These are phyloP conservation scores for Trichophyton benhamiae DNA, from an alignment of 2,329 filamentous ascomycete species.

Conservation along the genomic window DNA sequence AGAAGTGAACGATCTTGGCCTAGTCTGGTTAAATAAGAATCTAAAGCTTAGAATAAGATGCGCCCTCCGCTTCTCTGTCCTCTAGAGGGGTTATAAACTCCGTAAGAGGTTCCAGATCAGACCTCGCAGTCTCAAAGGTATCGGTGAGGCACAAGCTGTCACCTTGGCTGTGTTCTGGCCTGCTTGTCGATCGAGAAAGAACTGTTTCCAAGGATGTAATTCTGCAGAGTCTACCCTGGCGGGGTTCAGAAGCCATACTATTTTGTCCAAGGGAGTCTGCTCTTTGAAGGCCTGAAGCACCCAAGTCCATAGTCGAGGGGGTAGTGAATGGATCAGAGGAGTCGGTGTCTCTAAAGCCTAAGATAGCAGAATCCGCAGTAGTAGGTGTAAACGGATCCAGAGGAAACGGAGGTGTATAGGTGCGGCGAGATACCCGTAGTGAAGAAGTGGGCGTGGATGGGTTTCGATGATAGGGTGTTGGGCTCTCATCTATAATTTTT, in stretches of 20 bases:
- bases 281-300: not conserved
- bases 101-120: not conserved
- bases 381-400: not conserved
- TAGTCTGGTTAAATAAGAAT: not conserved
- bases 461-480: not conserved
- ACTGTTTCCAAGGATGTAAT: not conserved
- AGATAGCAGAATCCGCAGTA: not conserved
- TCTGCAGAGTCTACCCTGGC: not conserved
- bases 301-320: not conserved
- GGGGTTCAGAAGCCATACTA: not conserved
- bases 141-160: not conserved
- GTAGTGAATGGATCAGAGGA: not conserved
- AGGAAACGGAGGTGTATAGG: not conserved
- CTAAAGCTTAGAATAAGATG: not conserved
- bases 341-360: not conserved
- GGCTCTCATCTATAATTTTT: slow-evolving; percentile 7
- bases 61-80: not conserved
- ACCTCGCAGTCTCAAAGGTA: not conserved
- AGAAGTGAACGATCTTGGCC: too few species aligned
- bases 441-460: not conserved
- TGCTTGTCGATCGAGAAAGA: not conserved
- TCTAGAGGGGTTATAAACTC: not conserved
- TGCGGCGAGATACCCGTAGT: not conserved
- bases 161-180: not conserved
- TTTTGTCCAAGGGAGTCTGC: not conserved